Evolutionary conservation across 768 basidiomycete genomes (phyloP), one percentile per base, ranked within the genome.

Genomic region (Calocera viscosa): DNA sequence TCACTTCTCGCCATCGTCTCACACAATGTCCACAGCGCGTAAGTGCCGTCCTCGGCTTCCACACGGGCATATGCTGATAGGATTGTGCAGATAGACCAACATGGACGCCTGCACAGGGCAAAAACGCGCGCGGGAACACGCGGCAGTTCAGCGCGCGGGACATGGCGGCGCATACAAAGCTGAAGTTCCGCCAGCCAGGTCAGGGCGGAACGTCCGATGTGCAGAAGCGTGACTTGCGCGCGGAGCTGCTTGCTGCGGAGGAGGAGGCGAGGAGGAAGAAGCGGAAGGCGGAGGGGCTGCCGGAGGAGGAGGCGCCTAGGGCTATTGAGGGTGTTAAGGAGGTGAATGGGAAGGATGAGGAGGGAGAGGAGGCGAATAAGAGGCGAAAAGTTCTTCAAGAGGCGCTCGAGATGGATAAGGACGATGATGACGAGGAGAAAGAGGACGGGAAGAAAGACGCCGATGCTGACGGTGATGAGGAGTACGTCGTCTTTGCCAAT

Each of bases 31-130:
- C 65, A 93, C 90, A 80, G 90, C 90, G 11, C 49, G 49, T 24
- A 16, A 7, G 8, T 8, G 12, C 8, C 24, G 10, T 16, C 49
- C 24, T 10, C 10, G 49, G 11, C 10, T 26, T 8, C 8, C 17
- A 64, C 10, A 71, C 69, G 68, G 63, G 64, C 63, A 47, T 47
- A 49, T 32, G 68, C 71, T 60, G 26, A 60, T 22, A 28, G 2
- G 24, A 19, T 5, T 10, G 10, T 30, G 19, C 30, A 2, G 91
- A 94, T 76, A 86, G 91, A 78, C 91, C 91, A 72, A 94, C 91
- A 84, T 98, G 94, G 94, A 91, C 94, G 71, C 95, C 95, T 1
- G 94, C 94, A 0, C 91, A 94, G 77, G 95, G 91, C 35, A 85
- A 86, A 72, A 92, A 96, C 77, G 87, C 92, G 69, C 92, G 91